Conservation (phyloP, 148 eudicot genomes). For the Camellia granthamiana region DNA sequence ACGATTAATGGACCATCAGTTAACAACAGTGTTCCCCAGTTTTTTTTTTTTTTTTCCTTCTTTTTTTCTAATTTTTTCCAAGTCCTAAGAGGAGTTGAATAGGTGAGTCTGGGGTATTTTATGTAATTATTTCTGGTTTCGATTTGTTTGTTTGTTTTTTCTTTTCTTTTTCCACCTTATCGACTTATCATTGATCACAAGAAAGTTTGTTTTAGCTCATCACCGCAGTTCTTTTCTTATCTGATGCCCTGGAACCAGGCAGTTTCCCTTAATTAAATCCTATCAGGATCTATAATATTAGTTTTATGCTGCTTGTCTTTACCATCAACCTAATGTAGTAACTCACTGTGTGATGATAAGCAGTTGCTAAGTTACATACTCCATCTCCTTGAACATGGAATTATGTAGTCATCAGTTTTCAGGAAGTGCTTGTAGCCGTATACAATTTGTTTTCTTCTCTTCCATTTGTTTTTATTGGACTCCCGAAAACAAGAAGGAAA, state of each 20-base stretch:
- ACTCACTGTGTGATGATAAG: neutral
- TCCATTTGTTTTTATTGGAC: neutral
- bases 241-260: neutral
- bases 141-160: neutral
- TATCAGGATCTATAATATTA: neutral
- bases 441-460: neutral
- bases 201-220: neutral
- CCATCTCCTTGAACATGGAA: neutral
- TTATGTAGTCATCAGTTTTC: neutral
- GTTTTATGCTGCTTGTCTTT: neutral
- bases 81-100: neutral
- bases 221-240: slow-evolving; percentile 1
- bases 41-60: neutral
- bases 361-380: neutral
- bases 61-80: neutral
- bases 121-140: neutral
- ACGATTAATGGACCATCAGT: neutral
- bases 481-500: neutral
- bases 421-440: neutral
- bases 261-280: neutral
- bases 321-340: neutral
- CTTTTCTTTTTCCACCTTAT: neutral
- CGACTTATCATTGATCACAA: neutral
- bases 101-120: neutral
- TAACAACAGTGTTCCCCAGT: neutral